Evolutionary conservation across 164 flowering plant species (phyloP), one percentile per base, ranked within the genome.

Genomic region (Buxus sempervirens): DNA sequence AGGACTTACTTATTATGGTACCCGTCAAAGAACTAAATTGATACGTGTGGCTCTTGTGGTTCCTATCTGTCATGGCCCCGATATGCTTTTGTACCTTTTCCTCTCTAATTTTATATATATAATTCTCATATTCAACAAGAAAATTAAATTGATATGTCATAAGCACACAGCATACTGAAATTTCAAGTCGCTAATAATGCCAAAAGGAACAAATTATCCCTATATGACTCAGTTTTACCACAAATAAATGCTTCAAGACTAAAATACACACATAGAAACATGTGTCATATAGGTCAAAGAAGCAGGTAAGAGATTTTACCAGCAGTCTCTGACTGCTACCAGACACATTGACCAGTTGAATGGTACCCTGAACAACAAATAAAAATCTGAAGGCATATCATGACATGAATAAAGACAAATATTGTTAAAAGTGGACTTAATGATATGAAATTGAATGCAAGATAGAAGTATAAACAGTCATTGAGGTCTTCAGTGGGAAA

Each of bases 341-440:
- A 56, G 89, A 81, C 19, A 65, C 72, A 79, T 86, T 77, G 23
- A 75, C 75, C 60, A 94, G 82, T 55, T 81, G 73, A 55, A 82
- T 84, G 66, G 74, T 58, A 42, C 97, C 97, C 64, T 87, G 81
- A 69, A 94, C 75, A 73, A 91, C 86, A 53, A 91, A 94, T 63
- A 94, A 54, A 75, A 94, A 86, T 87, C 97, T 94, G 76, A 62
- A 59, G 56, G 54, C 38, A 59, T 55, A 51, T 66, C 69, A 69
- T 27, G 13, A 51, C 10, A 60, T n/a, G 25, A 28, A 67, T 27
- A 28, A 56, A 5, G 9, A 1, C 7, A 66, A 60, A 36, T 4
- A 13, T 26, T 27, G 58, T 41, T 19, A 69, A 42, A 36, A 15
- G 16, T 24, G 54, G 32, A 45, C 54, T 49, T 23, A 9, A 38